Evolutionary conservation across 108 stramenopile species (phyloP), one percentile per base, ranked within the genome.

Genomic region (Epithemia pelagica): DNA sequence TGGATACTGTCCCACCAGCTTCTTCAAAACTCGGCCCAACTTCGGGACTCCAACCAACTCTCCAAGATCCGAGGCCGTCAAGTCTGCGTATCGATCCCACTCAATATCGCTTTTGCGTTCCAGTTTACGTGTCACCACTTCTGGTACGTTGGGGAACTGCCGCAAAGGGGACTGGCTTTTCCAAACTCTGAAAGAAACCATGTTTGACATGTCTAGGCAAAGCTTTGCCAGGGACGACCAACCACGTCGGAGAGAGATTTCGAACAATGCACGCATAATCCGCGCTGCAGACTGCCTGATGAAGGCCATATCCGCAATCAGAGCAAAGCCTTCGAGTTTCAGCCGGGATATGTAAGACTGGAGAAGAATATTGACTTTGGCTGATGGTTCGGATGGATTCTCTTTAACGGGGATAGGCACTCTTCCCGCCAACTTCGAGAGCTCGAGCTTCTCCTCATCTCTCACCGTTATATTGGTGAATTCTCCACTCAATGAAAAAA

Each of bases 401-500:
- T 97, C 96, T 74, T 98, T 98, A 30, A 99, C 94, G 28, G 99
- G 99, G 67, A 99, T 95, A 1, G 99, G 99, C 55, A 98, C 99
- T 68, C 92, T 87, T 28, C 83, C 88, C 25, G 96, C 93, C 31
- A 99, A 88, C 67, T 96, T 95, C 8, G 75, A 70, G 46, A 99
- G 86, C 72, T 99, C 99, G 54, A 98, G 78, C 77, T 97, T 97
- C 81, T 99, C 99, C 71, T 98, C 99, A 56, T 96, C 92, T 26
- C 97, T 83, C 1, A 99, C 96, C 25, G 94, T 93, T 52, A 99
- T 94, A 64, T 98, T 92, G 32, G 78, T 64, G 76, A 99, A 99
- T 76, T 99, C 99, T 52, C 94, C 94, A 68, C 94, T 95, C 69
- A 98, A 81, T 2, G 94, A 84, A 70, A 98, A 99, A 51, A 99